phyloP scores from a whole-genome alignment of 345 rosid genomes.

The Eucalyptus melliodora region DNA sequence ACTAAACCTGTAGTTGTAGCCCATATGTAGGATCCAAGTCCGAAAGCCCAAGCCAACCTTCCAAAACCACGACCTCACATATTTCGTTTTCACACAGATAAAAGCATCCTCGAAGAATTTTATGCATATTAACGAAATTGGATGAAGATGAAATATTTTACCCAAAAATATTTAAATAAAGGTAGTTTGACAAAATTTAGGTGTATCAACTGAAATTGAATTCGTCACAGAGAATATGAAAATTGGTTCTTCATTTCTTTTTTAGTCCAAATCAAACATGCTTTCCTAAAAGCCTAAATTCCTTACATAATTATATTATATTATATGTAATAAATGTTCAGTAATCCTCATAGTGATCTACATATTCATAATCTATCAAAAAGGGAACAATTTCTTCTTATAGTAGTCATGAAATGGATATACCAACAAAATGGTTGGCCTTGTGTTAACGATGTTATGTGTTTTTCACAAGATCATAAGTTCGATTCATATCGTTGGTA shows the following conservation, averaged over 20 bases:
- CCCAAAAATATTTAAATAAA: not conserved
- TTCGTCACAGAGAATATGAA: not conserved
- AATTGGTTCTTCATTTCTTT: not conserved
- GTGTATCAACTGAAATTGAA: not conserved
- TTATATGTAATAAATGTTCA: not conserved
- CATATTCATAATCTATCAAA: not conserved
- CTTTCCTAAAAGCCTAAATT: not conserved
- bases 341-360: not conserved
- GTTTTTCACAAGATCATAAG: not conserved
- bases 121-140: not conserved
- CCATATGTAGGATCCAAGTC: not conserved
- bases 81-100: not conserved
- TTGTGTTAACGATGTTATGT: fast-evolving
- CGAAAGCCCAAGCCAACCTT: not conserved
- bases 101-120: not conserved
- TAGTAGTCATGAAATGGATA: not conserved
- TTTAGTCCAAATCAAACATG: not conserved
- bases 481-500: not conserved
- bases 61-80: not conserved
- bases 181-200: not conserved
- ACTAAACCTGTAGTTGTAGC: not conserved
- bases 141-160: not conserved
- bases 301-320: not conserved
- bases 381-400: not conserved
- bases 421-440: not conserved